These are phyloP conservation scores for Trypanosoma platydactyli DNA, from an alignment of 208 protist genomes.

Conservation along the genomic window DNA sequence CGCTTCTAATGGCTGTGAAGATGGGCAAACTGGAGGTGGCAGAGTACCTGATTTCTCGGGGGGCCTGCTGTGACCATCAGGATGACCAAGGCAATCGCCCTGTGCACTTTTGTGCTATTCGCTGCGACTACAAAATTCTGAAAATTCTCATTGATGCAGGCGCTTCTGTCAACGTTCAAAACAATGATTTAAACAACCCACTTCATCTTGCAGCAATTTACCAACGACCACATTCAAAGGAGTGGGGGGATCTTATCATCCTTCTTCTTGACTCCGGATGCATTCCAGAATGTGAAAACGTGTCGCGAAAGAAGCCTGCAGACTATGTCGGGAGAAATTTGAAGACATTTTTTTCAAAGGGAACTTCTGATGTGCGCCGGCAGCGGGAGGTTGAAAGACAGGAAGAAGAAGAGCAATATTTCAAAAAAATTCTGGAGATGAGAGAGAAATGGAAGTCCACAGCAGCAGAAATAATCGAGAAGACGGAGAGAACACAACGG, in stretches of 20 bases:
- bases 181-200: conserved; percentile 78
- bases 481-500: conserved; percentile 28
- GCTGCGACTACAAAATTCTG: conserved; percentile 78
- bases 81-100: conserved; percentile 78
- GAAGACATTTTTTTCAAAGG: conserved; percentile 76
- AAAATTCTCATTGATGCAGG: conserved; percentile 68
- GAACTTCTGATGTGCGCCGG: conserved; percentile 58
- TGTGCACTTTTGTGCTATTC: conserved; percentile 87
- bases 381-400: conserved; percentile 34
- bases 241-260: conserved; percentile 83
- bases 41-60: conserved; percentile 72
- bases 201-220: conserved; percentile 82
- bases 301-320: conserved; percentile 70
- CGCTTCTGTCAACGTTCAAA: conserved; percentile 61
- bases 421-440: conserved; percentile 36
- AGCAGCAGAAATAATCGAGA: conserved; percentile 29
- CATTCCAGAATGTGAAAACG: conserved; percentile 75
- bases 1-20: conserved; percentile 89
- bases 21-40: conserved; percentile 81
- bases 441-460: conserved; percentile 35
- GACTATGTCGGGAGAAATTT: conserved; percentile 80
- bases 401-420: conserved; percentile 45
- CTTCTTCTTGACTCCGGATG: conserved; percentile 72
- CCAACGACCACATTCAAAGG: conserved; percentile 72
- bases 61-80: conserved; percentile 65